Base-by-base conservation (phyloP, 352 stramenopile species). In the Peronosclerospora sorghi region DNA sequence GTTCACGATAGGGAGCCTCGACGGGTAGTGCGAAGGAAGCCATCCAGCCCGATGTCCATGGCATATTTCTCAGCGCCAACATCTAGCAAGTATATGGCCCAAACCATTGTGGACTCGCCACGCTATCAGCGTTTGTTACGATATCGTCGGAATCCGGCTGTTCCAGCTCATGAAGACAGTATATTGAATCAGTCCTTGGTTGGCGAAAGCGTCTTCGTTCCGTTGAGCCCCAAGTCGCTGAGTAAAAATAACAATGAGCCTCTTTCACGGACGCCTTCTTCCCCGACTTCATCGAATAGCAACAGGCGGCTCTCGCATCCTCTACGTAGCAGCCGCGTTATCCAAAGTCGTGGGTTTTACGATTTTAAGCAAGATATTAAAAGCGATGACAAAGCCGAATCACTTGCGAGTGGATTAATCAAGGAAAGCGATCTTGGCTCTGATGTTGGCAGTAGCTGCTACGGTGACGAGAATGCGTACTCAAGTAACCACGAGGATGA, bases 301-400 rank as follows among this genome's bases (percentile, higher is more conserved):
- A 54, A 39, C 17, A 43, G 26, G 29, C 24, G 29, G 10, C 51
- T 37, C 56, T 12, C 41, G 5, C 54, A 56, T 47, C 24, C 56
- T 36, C 23, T 87, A 13, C 68, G 65, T 40, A 72, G 37, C 38
- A 86, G 71, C 32, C 75, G 75, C 7, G 66, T 84, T 13, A 88
- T 88, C 47, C 80, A 80, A 49, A 88, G 75, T 46, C 64, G 75
- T 21, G 75, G 75, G 0, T 88, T 83, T 36, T 88, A 88, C 41
- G 63, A 83, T 42, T 55, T 86, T 18, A 63, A 78, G 4, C 41
- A 61, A 13, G 58, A 60, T 21, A 14, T 48, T 5, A 57, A 53
- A 18, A 44, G 28, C 8, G 44, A 52, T 15, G 40, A 56, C 32
- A 54, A 41, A 28, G 9, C 34, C 28, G 48, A 59, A 5, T 45